These are phyloP conservation scores for Alternaria conjuncta DNA, from an alignment of 2,329 filamentous ascomycete species.

Conservation along the genomic window DNA sequence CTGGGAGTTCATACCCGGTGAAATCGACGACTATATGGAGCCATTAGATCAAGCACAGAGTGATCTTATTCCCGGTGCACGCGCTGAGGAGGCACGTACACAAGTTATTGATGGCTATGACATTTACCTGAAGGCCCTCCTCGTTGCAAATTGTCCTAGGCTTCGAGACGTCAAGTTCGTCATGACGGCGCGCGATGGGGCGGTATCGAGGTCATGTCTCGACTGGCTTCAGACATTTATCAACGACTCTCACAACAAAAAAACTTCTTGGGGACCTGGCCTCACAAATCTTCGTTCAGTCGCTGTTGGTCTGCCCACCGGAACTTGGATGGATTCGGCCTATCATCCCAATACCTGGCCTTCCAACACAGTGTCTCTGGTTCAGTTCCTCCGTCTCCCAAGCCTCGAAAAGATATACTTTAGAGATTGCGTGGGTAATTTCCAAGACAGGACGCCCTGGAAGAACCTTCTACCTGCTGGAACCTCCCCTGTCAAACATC, in stretches of 20 bases:
- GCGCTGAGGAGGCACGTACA: neutral
- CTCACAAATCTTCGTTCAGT: constrained; percentile 1
- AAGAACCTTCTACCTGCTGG: neutral
- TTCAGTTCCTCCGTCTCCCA: constrained; percentile 10
- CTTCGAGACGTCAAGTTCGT: constrained; percentile 15
- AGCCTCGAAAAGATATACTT: constrained; percentile 14
- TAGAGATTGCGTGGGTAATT: neutral
- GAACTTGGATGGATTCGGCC: constrained; percentile 9
- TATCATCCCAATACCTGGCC: neutral
- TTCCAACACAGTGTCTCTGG: neutral
- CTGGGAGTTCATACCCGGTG: constrained; percentile 4
- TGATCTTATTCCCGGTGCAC: neutral
- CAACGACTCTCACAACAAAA: neutral
- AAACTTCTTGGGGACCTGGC: constrained; percentile 6
- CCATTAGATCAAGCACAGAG: neutral
- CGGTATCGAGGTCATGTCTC: neutral
- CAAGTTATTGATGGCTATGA: constrained; percentile 14
- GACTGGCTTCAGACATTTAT: constrained; percentile 14
- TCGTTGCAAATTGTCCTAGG: constrained; percentile 13
- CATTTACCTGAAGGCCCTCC: constrained; percentile 12
- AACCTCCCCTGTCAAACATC: constrained; percentile 8
- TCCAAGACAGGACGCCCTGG: neutral
- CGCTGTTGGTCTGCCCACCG: constrained; percentile 11
- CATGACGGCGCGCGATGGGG: neutral
- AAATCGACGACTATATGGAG: constrained; percentile 9